These are phyloP conservation scores for Boletus vermiculosoides DNA, from an alignment of 768 basidiomycete species.

Conservation along the genomic window DNA sequence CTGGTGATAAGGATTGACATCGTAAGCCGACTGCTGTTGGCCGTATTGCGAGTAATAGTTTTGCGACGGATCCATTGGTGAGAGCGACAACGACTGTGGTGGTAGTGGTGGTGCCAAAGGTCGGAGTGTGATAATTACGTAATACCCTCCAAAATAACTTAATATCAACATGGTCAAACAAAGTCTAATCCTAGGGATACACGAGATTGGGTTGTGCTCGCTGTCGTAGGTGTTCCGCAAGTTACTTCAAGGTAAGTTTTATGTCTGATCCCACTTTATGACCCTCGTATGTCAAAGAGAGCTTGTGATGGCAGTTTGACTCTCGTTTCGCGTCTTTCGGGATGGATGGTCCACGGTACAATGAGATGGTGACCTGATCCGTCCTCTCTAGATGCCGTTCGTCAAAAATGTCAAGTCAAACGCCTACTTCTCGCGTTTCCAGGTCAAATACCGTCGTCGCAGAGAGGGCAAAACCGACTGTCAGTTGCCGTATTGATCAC, in stretches of 20 bases:
- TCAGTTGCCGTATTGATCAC: slow-evolving; percentile 36
- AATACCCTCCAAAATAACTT: slow-evolving; percentile 7
- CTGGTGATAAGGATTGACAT: slow-evolving; percentile 80
- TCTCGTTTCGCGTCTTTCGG: slow-evolving; percentile 3
- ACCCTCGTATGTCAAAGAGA: background rate
- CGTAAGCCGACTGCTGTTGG: slow-evolving; percentile 53
- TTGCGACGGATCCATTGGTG: slow-evolving; percentile 33
- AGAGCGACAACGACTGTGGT: background rate
- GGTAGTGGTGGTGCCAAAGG: background rate
- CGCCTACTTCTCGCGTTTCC: slow-evolving; percentile 97
- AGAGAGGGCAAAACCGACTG: slow-evolving; percentile 99
- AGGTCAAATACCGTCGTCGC: slow-evolving; percentile 97
- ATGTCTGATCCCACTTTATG: background rate
- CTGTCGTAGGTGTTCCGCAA: slow-evolving; percentile 32
- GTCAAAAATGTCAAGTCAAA: slow-evolving; percentile 95
- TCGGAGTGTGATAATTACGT: slow-evolving; percentile 10
- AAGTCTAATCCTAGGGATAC: slow-evolving; percentile 10
- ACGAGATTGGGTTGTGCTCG: slow-evolving; percentile 15
- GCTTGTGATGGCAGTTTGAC: background rate
- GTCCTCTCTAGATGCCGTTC: slow-evolving; percentile 75
- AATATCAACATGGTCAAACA: slow-evolving; percentile 34
- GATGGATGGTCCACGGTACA: slow-evolving; percentile 32
- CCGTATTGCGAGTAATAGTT: slow-evolving; percentile 50
- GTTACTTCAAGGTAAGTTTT: slow-evolving; percentile 41
- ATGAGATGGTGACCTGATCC: slow-evolving; percentile 30